Base-by-base conservation (phyloP, 2,329 filamentous ascomycete genomes). In the Metarhizium rileyi region DNA sequence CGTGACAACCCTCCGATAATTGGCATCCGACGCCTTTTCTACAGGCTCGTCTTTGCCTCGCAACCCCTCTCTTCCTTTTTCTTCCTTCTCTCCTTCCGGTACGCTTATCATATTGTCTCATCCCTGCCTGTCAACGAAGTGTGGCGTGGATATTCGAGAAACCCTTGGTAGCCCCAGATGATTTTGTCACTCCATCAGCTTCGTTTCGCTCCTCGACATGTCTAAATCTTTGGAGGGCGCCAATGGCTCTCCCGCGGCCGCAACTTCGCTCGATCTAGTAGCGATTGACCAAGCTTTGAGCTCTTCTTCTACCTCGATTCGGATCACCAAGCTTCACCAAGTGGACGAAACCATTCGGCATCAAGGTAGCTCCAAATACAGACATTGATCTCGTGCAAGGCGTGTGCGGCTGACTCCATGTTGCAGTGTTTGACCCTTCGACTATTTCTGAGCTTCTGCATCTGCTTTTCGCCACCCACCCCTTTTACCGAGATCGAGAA, bases 401-500 rank as follows among this genome's bases (percentile, higher is more conserved):
- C 36, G 28, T 44, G 16, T 18, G 27, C 30, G 9, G 14, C 44
- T 48, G 35, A 36, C 26, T 9, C 30, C 9, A 10, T 38, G 30
- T 5, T 22, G n/a, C 33, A 52, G 76, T 70, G 52, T 64, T 76
- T 59, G 70, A 75, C 51, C 63, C 67, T 64, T 65, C 73, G 43
- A 66, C 76, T 47, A 68, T 80, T 49, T 68, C 74, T 46, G 65
- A 67, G 52, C 66, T 93, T 47, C 71, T 95, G 55, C 77, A 81
- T 53, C 72, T 90, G 30, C 79, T 98, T 28, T 91, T 97, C 70
- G 81, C 82, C 64, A 96, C 90, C 47, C 90, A 96, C 63, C 80
- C 87, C 53, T 81, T 86, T 58, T 98, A 97, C 68, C 72, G 83
- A 67, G 93, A 98, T 69, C 83, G 90, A 59, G 73, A 80, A 56